phyloP scores from a whole-genome alignment of 768 basidiomycete genomes.

The Termitomyces sp. region DNA sequence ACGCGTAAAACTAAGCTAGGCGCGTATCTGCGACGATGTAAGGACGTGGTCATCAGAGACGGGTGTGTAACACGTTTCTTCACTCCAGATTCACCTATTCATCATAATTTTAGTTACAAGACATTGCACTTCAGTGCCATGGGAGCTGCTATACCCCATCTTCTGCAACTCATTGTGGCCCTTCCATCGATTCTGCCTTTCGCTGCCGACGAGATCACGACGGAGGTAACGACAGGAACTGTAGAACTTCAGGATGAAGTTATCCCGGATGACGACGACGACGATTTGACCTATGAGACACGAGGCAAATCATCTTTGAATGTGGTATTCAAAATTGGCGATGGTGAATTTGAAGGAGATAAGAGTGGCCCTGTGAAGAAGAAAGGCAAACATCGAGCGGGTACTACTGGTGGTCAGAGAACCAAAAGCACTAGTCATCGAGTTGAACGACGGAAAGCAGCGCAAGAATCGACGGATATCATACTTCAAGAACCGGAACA shows the following conservation, averaged over 20 bases:
- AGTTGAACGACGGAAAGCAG: constrained; percentile 4
- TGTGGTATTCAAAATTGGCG: constrained; percentile 58
- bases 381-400: constrained; percentile 10
- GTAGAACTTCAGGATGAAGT: constrained; percentile 78
- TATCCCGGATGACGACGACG: constrained; percentile 69
- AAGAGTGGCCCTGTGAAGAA: constrained; percentile 21
- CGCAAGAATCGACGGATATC: constrained; percentile 19
- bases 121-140: constrained; percentile 75
- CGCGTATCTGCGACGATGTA: constrained; percentile 75
- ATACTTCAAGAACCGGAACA: constrained; percentile 43
- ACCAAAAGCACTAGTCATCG: constrained; percentile 4
- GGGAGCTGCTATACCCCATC: constrained; percentile 87
- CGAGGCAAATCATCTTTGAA: constrained; percentile 70
- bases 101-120: constrained; percentile 49
- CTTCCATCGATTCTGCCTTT: constrained; percentile 74
- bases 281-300: constrained; percentile 61
- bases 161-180: constrained; percentile 65
- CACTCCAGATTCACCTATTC: neutral
- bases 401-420: neutral
- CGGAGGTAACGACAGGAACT: constrained; percentile 64
- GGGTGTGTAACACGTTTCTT: constrained; percentile 48
- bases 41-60: constrained; percentile 64
- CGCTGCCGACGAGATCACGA: constrained; percentile 55
- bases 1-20: constrained; percentile 74
- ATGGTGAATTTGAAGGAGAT: constrained; percentile 50